Evolutionary conservation across 352 stramenopile genomes (phyloP), one percentile per base, ranked within the genome.

Genomic region (Phytophthora cryptogea): DNA sequence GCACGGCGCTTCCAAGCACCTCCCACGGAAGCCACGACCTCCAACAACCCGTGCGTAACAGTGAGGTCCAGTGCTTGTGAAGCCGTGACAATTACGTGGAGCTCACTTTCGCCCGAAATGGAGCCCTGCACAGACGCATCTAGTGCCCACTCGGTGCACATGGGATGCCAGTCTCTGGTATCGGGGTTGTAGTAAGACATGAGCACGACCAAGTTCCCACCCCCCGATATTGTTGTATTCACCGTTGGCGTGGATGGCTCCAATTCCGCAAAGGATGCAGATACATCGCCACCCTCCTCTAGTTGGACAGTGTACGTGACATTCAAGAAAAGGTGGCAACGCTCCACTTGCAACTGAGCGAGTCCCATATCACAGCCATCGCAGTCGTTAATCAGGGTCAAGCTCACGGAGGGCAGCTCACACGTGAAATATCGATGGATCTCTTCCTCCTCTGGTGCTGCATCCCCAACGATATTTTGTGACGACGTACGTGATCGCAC

Each of bases 281-380:
- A 54, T 31, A 31, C 41, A 28, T 66, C 50, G 8, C 59, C 47
- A 9, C 36, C 11, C 35, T 69, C 51, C 6, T 53, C 37, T 33
- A 39, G 30, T 41, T 64, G 54, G 46, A 55, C 53, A 7, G 63
- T 69, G 56, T 86, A 80, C 13, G 75, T 92, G 13, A 84, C 66
- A 53, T 95, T 95, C 46, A 92, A 41, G 37, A 94, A 94, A 8
- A 86, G 41, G 39, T 90, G 78, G 35, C 81, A 89, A 14, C 73
- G 76, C 59, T 88, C 76, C 23, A 92, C 77, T 31, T 88, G 75
- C 30, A 93, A 58, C 52, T 95, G 86, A 9, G 83, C 61, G 9
- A 95, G 79, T 2, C 84, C 84, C 83, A 95, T 95, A 63, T 95
- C 86, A 54, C 86, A 93, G 7, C 83, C 84, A 31, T 92, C 84